These are phyloP conservation scores for Arabidopsis hybrid DNA, from an alignment of 441 rosid genomes.

Conservation along the genomic window DNA sequence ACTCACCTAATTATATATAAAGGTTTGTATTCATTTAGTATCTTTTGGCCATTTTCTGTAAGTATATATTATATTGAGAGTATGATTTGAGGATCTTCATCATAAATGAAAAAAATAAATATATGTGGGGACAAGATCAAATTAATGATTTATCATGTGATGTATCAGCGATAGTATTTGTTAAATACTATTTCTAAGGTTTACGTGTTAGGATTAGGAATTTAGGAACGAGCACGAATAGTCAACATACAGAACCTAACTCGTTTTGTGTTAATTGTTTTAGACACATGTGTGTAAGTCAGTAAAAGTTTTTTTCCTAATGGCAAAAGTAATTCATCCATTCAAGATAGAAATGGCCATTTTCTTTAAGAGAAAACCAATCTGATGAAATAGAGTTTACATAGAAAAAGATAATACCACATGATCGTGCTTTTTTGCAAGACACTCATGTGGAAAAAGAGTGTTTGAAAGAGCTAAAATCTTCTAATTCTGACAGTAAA, in stretches of 20 bases:
- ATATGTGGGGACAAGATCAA: constrained; percentile 28
- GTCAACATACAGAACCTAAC: constrained; percentile 34
- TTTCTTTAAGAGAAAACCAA: no score
- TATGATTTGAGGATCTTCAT: constrained; percentile 27
- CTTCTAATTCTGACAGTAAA: background rate
- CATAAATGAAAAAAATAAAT: constrained; percentile 24
- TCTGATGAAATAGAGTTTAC: no score
- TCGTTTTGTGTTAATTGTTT: constrained; percentile 13
- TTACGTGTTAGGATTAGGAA: constrained; percentile 23
- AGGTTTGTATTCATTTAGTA: background rate
- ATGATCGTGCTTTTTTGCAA: no score
- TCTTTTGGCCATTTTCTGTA: background rate
- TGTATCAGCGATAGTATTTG: constrained; percentile 6
- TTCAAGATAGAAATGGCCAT: no score
- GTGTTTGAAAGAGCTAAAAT: no score
- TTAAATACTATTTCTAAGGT: constrained; percentile 16
- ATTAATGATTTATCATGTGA: background rate
- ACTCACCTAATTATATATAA: no score
- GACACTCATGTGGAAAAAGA: no score
- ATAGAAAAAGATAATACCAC: no score
- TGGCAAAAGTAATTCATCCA: no score
- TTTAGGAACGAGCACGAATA: constrained; percentile 29
- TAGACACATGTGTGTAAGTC: no score
- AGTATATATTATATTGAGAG: background rate
- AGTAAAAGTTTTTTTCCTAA: no score